Evolutionary conservation across 257 asterid species (phyloP).

Genomic region (Capsicum rhomboideum): DNA sequence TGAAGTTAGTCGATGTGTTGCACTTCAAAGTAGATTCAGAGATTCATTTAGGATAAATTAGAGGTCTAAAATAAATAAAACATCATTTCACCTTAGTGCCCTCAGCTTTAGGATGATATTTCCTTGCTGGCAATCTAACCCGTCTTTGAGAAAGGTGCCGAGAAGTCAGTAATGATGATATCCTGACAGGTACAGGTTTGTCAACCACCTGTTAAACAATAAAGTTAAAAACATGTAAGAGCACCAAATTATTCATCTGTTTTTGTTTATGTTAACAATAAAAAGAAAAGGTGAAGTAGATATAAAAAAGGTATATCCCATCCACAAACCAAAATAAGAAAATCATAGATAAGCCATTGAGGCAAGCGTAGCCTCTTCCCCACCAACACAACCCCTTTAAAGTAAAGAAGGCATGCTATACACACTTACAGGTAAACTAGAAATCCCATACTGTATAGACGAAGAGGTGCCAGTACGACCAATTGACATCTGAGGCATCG

Average conservation of each 20-base stretch:
- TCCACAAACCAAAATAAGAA: background rate
- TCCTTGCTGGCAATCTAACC: slow-evolving; percentile 69
- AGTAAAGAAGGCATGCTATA: background rate
- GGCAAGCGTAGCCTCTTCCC: background rate
- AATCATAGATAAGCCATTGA: background rate
- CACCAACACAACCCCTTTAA: background rate
- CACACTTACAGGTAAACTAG: slow-evolving; percentile 86
- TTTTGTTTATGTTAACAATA: background rate
- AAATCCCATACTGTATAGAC: slow-evolving; percentile 93
- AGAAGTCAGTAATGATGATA: slow-evolving; percentile 79
- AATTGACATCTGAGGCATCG: slow-evolving; percentile 85
- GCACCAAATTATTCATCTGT: background rate
- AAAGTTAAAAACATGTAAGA: background rate
- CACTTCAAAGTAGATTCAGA: background rate
- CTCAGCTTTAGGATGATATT: slow-evolving; percentile 69
- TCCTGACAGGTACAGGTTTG: slow-evolving; percentile 65
- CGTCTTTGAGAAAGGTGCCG: slow-evolving; percentile 95
- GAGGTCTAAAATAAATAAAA: background rate
- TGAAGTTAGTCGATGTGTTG: background rate
- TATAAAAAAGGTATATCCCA: background rate
- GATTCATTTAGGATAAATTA: background rate
- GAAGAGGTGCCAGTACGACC: slow-evolving; percentile 80
- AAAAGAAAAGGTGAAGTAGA: background rate
- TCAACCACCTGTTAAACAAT: slow-evolving; percentile 64
- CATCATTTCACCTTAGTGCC: slow-evolving; percentile 63